Evolutionary conservation across 2,329 filamentous ascomycete genomes (phyloP).

Genomic region (Tolypocladium tundrense): DNA sequence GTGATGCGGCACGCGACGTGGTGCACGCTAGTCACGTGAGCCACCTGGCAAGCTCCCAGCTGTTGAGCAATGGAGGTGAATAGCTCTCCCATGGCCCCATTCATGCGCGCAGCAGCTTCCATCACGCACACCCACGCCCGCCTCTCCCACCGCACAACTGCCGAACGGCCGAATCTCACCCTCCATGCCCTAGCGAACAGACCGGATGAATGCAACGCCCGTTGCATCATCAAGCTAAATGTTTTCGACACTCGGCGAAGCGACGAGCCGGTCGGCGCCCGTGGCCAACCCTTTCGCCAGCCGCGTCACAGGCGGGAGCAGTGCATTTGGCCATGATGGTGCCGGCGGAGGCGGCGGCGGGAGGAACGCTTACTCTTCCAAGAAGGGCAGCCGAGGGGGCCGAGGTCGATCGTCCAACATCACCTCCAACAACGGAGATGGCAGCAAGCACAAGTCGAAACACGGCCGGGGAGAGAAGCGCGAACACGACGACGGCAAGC

Average conservation of each 20-base stretch:
- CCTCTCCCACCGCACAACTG: neutral
- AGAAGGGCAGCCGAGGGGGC: conserved; percentile 15
- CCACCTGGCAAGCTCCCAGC: neutral
- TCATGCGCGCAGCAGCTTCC: neutral
- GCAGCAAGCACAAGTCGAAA: conserved; percentile 10
- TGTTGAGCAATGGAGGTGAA: neutral
- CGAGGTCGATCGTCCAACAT: conserved; percentile 11
- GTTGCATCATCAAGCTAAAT: conserved; percentile 31
- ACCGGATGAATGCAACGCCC: conserved; percentile 26
- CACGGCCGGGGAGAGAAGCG: conserved; percentile 14
- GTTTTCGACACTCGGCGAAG: conserved; percentile 25
- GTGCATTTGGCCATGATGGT: conserved; percentile 20
- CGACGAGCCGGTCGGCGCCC: conserved; percentile 23
- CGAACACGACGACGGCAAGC: conserved; percentile 1
- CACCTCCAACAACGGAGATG: conserved; percentile 16
- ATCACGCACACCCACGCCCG: neutral
- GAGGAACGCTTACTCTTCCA: conserved; percentile 4
- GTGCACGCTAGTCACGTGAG: neutral
- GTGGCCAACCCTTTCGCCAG: conserved; percentile 25
- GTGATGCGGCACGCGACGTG: neutral
- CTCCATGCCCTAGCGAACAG: conserved; percentile 22
- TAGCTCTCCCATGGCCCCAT: neutral
- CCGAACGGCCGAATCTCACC: conserved; percentile 5
- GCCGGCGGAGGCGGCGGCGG: conserved; percentile 8
- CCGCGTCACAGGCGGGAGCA: neutral